A percentile compares a stretch with the other conserved stretches of the same genome.
Evolutionary conservation across 306 rosid species (phyloP).

Genomic region (Ammopiptanthus mongolicus): DNA sequence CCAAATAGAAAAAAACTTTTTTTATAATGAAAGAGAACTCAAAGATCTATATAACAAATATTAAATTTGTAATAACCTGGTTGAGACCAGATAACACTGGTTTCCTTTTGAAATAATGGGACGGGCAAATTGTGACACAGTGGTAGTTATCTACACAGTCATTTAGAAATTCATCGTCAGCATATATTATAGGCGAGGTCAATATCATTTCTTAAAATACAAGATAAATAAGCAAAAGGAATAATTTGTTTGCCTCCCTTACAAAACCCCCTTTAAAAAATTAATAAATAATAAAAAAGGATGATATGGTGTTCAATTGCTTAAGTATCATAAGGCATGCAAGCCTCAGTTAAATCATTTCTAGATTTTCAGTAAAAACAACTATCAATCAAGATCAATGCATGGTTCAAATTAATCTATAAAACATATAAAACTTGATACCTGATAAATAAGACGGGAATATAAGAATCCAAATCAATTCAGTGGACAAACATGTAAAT

Average conservation of each 20-base stretch:
- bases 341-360: slow-evolving; percentile 12
- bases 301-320: not conserved
- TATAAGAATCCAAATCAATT: slow-evolving; percentile 17
- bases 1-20: not conserved
- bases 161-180: slow-evolving; percentile 26
- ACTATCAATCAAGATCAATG: not conserved
- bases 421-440: not conserved
- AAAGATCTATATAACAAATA: not conserved
- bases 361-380: not conserved
- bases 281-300: not conserved
- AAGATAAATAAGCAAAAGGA: slow-evolving; percentile 10
- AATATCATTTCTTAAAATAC: not conserved
- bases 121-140: slow-evolving; percentile 56
- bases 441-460: slow-evolving; percentile 1
- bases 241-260: not conserved
- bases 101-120: slow-evolving; percentile 63
- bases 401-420: not conserved
- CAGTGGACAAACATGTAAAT: not conserved
- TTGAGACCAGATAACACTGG: slow-evolving; percentile 78
- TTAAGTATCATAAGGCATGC: not conserved
- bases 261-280: not conserved
- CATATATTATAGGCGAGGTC: not conserved
- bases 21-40: not conserved
- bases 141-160: slow-evolving; percentile 56
- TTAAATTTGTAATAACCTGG: slow-evolving; percentile 49